Conservation (phyloP, 1,139 yeast species). For the Taphrina betulina region DNA sequence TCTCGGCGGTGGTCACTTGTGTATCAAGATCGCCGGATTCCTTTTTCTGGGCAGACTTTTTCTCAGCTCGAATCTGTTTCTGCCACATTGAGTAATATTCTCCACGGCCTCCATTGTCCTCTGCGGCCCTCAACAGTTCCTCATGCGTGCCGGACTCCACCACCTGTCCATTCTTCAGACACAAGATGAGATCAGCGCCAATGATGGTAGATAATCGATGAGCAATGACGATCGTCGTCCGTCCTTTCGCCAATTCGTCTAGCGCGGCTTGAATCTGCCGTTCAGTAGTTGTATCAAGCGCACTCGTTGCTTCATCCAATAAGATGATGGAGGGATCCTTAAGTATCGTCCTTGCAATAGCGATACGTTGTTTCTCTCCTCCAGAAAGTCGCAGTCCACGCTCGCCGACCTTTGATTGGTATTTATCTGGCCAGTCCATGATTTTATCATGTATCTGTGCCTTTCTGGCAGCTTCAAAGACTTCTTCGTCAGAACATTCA, state of each 20-base stretch:
- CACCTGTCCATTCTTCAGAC: conserved; percentile 72
- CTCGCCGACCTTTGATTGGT: conserved; percentile 74
- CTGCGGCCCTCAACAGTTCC: conserved; percentile 44
- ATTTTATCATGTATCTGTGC: conserved; percentile 70
- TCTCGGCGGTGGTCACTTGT: conserved; percentile 6
- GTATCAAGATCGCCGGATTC: not conserved
- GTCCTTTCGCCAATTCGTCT: conserved; percentile 62
- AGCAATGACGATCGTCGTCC: conserved; percentile 88
- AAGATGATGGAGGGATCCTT: conserved; percentile 69
- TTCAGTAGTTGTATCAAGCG: conserved; percentile 81
- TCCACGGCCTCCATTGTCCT: conserved; percentile 52
- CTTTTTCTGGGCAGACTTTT: conserved; percentile 13
- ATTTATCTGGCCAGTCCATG: conserved; percentile 55
- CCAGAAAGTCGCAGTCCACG: conserved; percentile 85
- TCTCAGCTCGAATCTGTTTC: conserved; percentile 54
- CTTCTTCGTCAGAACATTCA: conserved; percentile 70
- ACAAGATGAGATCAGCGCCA: conserved; percentile 68
- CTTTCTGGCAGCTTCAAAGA: conserved; percentile 58
- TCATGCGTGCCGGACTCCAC: conserved; percentile 67
- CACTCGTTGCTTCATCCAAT: conserved; percentile 74
- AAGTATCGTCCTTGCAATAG: conserved; percentile 79
- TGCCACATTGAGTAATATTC: conserved; percentile 79
- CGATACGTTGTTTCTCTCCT: conserved; percentile 85
- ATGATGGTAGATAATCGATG: conserved; percentile 77
- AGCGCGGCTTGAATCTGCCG: conserved; percentile 52